Conservation (phyloP, 1,284 basidiomycete species). For the Apiotrichum veenhuisii region DNA sequence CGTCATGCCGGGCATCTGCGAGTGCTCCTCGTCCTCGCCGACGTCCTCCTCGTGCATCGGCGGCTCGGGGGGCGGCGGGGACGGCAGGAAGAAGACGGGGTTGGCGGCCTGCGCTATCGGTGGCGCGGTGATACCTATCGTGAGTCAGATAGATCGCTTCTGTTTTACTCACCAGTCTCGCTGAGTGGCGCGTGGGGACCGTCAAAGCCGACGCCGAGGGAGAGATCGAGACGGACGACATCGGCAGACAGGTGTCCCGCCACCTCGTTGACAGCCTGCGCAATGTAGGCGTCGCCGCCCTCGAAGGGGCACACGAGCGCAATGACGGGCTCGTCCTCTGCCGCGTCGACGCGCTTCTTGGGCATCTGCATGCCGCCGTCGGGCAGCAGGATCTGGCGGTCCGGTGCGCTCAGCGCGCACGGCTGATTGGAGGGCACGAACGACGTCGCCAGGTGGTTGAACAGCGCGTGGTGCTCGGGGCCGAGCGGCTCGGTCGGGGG, state of each 20-base stretch:
- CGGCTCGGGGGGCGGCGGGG: slow-evolving; percentile 36
- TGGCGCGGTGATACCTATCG: slow-evolving; percentile 23
- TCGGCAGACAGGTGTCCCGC: slow-evolving; percentile 69
- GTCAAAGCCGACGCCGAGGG: slow-evolving; percentile 64
- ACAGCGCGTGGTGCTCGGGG: slow-evolving; percentile 15
- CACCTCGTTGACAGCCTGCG: slow-evolving; percentile 69
- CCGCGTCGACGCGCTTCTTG: not conserved
- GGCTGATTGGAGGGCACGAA: slow-evolving; percentile 20
- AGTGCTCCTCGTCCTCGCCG: slow-evolving; percentile 14
- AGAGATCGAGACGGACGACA: slow-evolving; percentile 67
- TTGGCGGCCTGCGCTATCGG: slow-evolving; percentile 18
- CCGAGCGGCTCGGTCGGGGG: slow-evolving; percentile 7
- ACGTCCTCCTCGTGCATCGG: slow-evolving; percentile 7
- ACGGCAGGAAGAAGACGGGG: slow-evolving; percentile 62
- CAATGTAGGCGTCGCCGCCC: slow-evolving; percentile 71
- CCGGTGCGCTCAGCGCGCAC: not conserved
- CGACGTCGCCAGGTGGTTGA: slow-evolving; percentile 21
- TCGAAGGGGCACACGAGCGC: slow-evolving; percentile 81
- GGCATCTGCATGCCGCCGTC: not conserved
- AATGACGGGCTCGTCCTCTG: slow-evolving; percentile 57
- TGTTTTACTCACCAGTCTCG: slow-evolving; percentile 65
- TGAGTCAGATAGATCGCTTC: slow-evolving; percentile 50
- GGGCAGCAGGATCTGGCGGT: not conserved
- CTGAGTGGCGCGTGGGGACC: slow-evolving; percentile 53
- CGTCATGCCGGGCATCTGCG: not conserved